These are phyloP conservation scores for Rhynchosporium secalis DNA, from an alignment of 2,329 filamentous ascomycete species.

Conservation along the genomic window DNA sequence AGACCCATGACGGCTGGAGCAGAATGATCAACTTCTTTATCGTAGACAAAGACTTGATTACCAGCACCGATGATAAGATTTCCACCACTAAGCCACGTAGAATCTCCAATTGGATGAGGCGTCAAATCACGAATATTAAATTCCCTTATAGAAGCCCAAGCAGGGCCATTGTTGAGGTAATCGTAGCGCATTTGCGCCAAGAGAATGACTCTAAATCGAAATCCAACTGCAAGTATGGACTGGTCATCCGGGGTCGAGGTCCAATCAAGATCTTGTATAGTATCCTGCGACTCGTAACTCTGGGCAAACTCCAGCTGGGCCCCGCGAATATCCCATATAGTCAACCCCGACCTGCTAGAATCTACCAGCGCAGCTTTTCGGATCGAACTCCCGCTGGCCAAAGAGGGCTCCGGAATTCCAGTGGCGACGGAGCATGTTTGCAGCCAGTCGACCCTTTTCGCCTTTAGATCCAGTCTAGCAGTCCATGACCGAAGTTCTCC, in stretches of 20 bases:
- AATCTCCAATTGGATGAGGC: slow-evolving; percentile 88
- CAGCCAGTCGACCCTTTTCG: slow-evolving; percentile 73
- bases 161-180: slow-evolving; percentile 84
- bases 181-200: slow-evolving; percentile 88
- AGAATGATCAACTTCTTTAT: slow-evolving; percentile 68
- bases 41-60: slow-evolving; percentile 86
- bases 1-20: slow-evolving; percentile 33
- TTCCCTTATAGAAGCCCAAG: slow-evolving; percentile 83
- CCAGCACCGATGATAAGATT: slow-evolving; percentile 85
- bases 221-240: slow-evolving; percentile 88
- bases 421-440: slow-evolving; percentile 81
- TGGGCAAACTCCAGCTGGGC: slow-evolving; percentile 80
- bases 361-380: slow-evolving; percentile 86
- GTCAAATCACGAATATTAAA: slow-evolving; percentile 80
- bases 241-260: slow-evolving; percentile 87
- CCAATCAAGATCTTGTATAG: slow-evolving; percentile 88
- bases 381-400: slow-evolving; percentile 83
- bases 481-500: slow-evolving; percentile 85
- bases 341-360: slow-evolving; percentile 68
- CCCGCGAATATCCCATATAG: slow-evolving; percentile 87
- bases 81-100: slow-evolving; percentile 84
- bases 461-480: slow-evolving; percentile 64
- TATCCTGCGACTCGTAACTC: slow-evolving; percentile 69
- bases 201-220: slow-evolving; percentile 79
- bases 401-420: slow-evolving; percentile 66